Evolutionary conservation across 305 asterid genomes (phyloP), one percentile per base, ranked within the genome.

Genomic region (Euphrasia arctica): DNA sequence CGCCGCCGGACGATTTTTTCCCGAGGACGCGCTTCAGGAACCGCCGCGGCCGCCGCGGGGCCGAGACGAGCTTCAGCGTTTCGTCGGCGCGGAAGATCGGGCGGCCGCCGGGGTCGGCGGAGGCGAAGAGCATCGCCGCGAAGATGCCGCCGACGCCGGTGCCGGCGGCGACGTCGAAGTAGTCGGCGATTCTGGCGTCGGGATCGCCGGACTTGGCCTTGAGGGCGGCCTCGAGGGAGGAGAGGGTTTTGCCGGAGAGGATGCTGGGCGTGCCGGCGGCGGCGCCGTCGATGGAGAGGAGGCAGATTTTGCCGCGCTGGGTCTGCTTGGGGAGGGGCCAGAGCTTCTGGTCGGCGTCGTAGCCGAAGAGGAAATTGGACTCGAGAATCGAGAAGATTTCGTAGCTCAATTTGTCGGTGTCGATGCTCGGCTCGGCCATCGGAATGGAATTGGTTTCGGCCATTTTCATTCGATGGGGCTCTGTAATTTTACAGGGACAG

Each of bases 161-260:
- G 2, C 98, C 98, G 9, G 91, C 83, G 2, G 95, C 95, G 9
- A 91, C 96, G 75, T 91, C 98, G 74, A 91, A 89, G 63, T 85
- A 91, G 67, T 91, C 95, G 2, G 98, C 96, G 62, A 91, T 85
- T 71, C 86, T 73, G 4, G 98, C 96, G 50, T 86, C 82, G 3
- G 86, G 79, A 64, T 89, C 76, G 10, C 94, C 94, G 3, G 98
- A 91, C 75, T 82, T 86, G 2, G 48, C 66, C 77, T 85, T 85
- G 77, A 91, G 64, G 5, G 94, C 91, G 11, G 83, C 74, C 59
- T 91, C 98, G 81, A 91, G 70, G 79, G 83, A 89, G 61, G 94
- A 79, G 64, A 91, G 76, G 48, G 90, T 80, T 66, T 86, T 91
- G 0, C 98, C 98, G 0, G 98, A 67, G 11, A 89, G 49, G 61